These are phyloP conservation scores for Coix lacrymajobi DNA, from an alignment of 176 grass and related monocot genomes.

Conservation along the genomic window DNA sequence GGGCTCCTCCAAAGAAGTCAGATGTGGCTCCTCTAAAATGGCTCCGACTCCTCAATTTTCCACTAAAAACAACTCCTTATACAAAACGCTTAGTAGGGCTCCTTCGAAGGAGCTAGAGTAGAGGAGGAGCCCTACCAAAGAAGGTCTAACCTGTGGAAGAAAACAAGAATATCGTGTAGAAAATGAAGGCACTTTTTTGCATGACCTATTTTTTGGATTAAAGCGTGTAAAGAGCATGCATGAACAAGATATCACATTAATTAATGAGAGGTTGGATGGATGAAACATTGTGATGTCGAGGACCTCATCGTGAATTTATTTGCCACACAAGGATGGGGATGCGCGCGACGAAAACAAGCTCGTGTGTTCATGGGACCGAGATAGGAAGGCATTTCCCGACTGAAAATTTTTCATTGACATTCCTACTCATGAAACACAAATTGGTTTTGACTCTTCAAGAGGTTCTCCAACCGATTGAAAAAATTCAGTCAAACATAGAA, in stretches of 20 bases:
- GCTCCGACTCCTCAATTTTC: too few relatives aligned
- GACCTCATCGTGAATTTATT: background rate
- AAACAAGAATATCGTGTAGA: background rate
- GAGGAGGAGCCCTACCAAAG: too few relatives aligned
- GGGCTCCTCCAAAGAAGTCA: too few relatives aligned
- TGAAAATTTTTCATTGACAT: background rate
- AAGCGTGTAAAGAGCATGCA: background rate
- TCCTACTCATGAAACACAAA: background rate
- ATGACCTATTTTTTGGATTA: background rate
- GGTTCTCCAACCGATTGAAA: too few relatives aligned
- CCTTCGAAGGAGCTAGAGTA: too few relatives aligned
- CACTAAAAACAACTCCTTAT: too few relatives aligned
- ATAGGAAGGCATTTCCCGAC: background rate
- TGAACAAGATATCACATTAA: background rate
- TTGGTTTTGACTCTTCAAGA: too few relatives aligned
- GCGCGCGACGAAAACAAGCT: background rate
- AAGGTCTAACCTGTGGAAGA: background rate
- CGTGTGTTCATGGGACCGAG: background rate
- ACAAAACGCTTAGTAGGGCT: too few relatives aligned
- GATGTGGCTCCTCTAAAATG: too few relatives aligned
- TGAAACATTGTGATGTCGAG: background rate
- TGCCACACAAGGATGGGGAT: background rate
- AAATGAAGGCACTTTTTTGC: background rate
- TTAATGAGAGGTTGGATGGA: background rate
- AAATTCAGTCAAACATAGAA: too few relatives aligned